Evolutionary conservation across 148 eudicot genomes (phyloP), one percentile per base, ranked within the genome.

Genomic region (Spergularia bocconei): DNA sequence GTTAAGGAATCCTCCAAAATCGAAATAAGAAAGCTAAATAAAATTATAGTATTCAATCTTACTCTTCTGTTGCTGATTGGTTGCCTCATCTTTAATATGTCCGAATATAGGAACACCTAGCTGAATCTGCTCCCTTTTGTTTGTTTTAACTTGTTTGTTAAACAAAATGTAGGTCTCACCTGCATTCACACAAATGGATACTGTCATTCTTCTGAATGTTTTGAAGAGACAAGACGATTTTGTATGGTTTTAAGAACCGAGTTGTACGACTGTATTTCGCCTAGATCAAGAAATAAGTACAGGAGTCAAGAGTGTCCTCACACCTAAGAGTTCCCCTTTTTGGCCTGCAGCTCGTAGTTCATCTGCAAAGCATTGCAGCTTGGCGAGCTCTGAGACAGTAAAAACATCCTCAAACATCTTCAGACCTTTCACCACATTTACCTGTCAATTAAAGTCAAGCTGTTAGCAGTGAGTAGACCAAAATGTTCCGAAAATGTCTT

Each of bases 251-350:
- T 29, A 29, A 29, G 25, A 23, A 29, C 36, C 4, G 36, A 29
- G 36, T 29, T 29, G 36, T 29, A 29, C 2, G 2, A 29, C 36
- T 9, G 6, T 44, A 9, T 44, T 44, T 44, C 48, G 48, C 48
- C 7, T 44, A 44, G 10, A 44, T 44, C 48, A 44, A 9, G 10
- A 9, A 44, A 44, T 9, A n/a, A 58, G 3, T 19, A 58, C 17
- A 41, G 38, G 25, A 48, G 20, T 56, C 20, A n/a, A 13, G 16
- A 66, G 41, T 63, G 36, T 29, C 17, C 80, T 77, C 86, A 76
- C 73, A 94, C 98, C 97, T 88, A 84, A 80, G 81, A 95, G 93
- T 84, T 91, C 90, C 41, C 99, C 99, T 77, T 89, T 92, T 78
- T 84, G 92, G 53, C 99, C 99, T 77, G 97, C 92, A 77, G 79